Conservation (phyloP, 2,329 filamentous ascomycete genomes). For the Aspergillus sp. region DNA sequence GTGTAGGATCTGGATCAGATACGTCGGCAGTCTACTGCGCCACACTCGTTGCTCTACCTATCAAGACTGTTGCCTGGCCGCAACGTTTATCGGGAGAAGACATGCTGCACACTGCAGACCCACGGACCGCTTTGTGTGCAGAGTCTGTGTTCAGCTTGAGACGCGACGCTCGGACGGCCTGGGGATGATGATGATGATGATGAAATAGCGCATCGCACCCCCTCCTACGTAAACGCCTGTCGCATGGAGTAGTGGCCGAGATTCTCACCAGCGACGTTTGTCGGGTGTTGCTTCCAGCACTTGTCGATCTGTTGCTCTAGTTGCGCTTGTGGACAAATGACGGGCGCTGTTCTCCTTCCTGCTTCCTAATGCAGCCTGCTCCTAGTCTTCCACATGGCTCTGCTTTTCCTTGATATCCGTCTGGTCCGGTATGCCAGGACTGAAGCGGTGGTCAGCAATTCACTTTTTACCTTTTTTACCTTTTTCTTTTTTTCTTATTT, state of each 20-base stretch:
- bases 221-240: no score
- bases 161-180: conserved; percentile 18
- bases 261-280: conserved; percentile 9
- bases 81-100: conserved; percentile 20
- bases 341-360: no score
- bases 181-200: background rate
- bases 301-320: conserved; percentile 15
- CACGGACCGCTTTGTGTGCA: conserved; percentile 27
- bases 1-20: background rate
- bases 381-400: conserved; percentile 20
- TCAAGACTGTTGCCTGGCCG: conserved; percentile 15
- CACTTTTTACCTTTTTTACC: background rate
- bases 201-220: background rate
- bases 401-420: conserved; percentile 18
- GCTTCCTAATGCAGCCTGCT: background rate
- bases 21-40: background rate
- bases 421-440: background rate
- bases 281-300: conserved; percentile 20
- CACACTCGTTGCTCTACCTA: conserved; percentile 11
- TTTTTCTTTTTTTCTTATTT: conserved; percentile 1
- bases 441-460: conserved; percentile 3
- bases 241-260: no score
- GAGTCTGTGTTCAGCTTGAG: conserved; percentile 1
- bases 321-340: conserved; percentile 11
- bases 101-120: conserved; percentile 23